Evolutionary conservation across 176 grass and related monocot species (phyloP).

Genomic region (Oryza brachyantha): DNA sequence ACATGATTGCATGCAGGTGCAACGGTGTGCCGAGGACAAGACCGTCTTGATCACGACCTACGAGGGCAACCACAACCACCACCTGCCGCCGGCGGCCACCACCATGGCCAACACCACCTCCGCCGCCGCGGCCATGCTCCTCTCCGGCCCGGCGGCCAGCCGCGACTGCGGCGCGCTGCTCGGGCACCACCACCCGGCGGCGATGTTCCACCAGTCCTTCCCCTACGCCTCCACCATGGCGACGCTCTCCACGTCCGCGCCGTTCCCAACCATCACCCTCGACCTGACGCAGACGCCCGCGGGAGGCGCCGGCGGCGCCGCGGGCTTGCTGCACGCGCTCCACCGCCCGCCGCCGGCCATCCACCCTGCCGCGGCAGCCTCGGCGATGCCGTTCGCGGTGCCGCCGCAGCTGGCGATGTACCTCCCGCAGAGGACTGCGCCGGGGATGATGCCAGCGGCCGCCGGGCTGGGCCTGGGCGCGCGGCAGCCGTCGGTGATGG

Average conservation of each 20-base stretch:
- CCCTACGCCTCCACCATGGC: constrained; percentile 77
- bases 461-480: not conserved
- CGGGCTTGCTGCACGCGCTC: constrained; percentile 28
- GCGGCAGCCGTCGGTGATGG: constrained; percentile 49
- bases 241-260: constrained; percentile 79
- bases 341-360: constrained; percentile 11
- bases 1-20: constrained; percentile 55
- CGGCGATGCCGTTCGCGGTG: constrained; percentile 14
- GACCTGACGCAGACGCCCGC: constrained; percentile 64
- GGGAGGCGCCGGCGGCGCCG: constrained; percentile 8
- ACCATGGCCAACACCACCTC: constrained; percentile 85
- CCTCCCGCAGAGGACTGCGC: constrained; percentile 31
- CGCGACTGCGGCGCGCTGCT: constrained; percentile 34
- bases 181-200: constrained; percentile 51
- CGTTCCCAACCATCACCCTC: constrained; percentile 84
- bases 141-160: constrained; percentile 66
- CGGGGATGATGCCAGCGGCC: not conserved
- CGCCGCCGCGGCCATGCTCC: constrained; percentile 74
- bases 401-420: constrained; percentile 41
- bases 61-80: constrained; percentile 88
- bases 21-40: constrained; percentile 81
- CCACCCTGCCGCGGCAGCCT: not conserved
- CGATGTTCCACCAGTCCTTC: constrained; percentile 53
- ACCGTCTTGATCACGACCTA: constrained; percentile 73
- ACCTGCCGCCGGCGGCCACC: constrained; percentile 64